Conservation (phyloP, 768 basidiomycete genomes). For the Xerocomellus amylosporus region DNA sequence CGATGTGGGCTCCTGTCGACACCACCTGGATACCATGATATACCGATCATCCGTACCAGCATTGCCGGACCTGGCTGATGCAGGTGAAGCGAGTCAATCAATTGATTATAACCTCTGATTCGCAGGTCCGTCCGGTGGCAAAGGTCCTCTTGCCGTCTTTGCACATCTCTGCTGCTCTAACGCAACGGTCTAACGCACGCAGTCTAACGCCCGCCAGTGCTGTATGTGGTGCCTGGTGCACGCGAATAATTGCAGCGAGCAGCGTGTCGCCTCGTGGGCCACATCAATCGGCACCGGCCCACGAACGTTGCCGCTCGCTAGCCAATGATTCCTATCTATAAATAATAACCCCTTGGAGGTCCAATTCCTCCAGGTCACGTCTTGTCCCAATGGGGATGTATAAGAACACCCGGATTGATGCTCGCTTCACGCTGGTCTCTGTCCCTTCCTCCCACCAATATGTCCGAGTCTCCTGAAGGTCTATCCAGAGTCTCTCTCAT, state of each 20-base stretch:
- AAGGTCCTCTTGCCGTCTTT: neutral
- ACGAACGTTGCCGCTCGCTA: conserved; percentile 23
- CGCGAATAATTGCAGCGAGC: neutral
- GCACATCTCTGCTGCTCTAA: neutral
- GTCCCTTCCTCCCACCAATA: conserved; percentile 6
- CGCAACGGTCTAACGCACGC: too few relatives aligned
- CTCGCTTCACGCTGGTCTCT: neutral
- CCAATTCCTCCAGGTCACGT: neutral
- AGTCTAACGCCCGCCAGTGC: too few relatives aligned
- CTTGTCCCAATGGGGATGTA: neutral
- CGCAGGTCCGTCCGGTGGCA: neutral
- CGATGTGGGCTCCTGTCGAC: too few relatives aligned
- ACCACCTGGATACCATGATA: neutral
- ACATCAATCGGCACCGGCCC: neutral
- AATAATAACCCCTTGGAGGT: neutral
- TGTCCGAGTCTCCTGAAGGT: conserved; percentile 17
- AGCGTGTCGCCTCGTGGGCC: neutral
- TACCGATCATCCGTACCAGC: neutral
- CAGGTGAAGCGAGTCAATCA: neutral
- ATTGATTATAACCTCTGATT: neutral
- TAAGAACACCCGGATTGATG: conserved; percentile 4
- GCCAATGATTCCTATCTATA: conserved; percentile 13
- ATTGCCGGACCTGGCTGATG: neutral
- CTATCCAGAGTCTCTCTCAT: conserved; percentile 71
- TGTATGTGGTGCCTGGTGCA: neutral